Evolutionary conservation across 2,329 filamentous ascomycete genomes (phyloP).

Genomic region (Diaporthe helianthi): DNA sequence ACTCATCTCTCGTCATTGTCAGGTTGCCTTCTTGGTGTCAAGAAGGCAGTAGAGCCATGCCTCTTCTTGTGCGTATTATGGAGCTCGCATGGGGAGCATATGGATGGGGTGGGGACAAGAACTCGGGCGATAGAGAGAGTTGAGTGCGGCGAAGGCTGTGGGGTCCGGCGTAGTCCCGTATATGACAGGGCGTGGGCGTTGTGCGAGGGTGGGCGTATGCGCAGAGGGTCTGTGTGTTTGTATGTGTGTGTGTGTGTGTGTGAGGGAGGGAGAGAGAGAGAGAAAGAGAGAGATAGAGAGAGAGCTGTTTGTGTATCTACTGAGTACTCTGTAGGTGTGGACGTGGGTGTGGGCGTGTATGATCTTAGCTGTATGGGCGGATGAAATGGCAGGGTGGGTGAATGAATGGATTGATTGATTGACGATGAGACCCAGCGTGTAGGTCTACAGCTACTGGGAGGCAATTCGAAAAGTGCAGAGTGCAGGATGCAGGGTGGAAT

Average conservation of each 20-base stretch:
- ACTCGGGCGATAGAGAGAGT: neutral
- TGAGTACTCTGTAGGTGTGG: no score
- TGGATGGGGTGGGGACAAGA: conserved; percentile 10
- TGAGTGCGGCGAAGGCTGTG: neutral
- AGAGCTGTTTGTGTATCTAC: no score
- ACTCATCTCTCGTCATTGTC: conserved; percentile 71
- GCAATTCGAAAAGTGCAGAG: neutral
- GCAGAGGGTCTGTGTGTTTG: neutral
- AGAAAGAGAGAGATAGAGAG: no score
- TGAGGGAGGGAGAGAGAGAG: no score
- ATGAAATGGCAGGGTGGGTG: neutral
- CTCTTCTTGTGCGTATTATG: conserved; percentile 30
- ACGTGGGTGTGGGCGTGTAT: neutral
- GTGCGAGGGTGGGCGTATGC: neutral
- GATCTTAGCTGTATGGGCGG: neutral
- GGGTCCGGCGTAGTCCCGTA: neutral
- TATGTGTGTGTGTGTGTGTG: neutral
- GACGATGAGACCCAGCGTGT: neutral
- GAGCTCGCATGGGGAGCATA: conserved; percentile 31
- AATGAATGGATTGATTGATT: conserved; percentile 9
- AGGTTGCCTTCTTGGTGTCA: conserved; percentile 33
- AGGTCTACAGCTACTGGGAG: neutral
- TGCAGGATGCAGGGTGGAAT: neutral
- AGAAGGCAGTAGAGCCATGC: conserved; percentile 34
- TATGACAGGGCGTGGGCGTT: neutral